These are phyloP conservation scores for Xylariales sp. DNA, from an alignment of 2,329 filamentous ascomycete species.

Conservation along the genomic window DNA sequence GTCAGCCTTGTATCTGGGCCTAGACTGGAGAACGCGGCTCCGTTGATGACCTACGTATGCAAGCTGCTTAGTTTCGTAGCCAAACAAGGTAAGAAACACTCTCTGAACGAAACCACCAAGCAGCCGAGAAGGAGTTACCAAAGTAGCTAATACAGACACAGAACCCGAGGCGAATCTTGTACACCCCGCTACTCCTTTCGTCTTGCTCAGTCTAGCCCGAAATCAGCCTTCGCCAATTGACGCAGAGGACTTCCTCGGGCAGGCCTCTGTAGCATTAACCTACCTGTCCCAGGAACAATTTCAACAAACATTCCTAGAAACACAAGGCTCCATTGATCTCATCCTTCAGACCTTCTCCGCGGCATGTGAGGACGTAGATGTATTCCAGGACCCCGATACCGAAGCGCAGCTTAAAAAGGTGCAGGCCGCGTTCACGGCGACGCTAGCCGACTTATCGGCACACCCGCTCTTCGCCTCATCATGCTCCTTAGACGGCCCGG, in stretches of 20 bases:
- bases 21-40: conserved; percentile 54
- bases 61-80: conserved; percentile 67
- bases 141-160: conserved; percentile 41
- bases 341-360: conserved; percentile 63
- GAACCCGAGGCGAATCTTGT: conserved; percentile 61
- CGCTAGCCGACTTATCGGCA: conserved; percentile 63
- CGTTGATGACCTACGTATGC: conserved; percentile 64
- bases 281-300: conserved; percentile 67
- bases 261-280: conserved; percentile 63
- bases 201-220: conserved; percentile 63
- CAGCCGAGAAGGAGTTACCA: background rate
- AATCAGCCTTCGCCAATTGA: conserved; percentile 57
- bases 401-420: conserved; percentile 60
- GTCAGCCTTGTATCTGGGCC: conserved; percentile 62
- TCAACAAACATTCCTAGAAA: conserved; percentile 61
- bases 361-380: conserved; percentile 58
- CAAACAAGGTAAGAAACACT: conserved; percentile 56
- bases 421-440: conserved; percentile 62
- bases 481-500: conserved; percentile 57
- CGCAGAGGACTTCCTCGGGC: conserved; percentile 64
- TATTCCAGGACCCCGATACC: conserved; percentile 59
- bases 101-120: background rate
- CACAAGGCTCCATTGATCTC: conserved; percentile 52
- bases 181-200: conserved; percentile 58
- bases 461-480: conserved; percentile 58